Conservation (phyloP, 75 land plant species). For the Pinus albicaulis region DNA sequence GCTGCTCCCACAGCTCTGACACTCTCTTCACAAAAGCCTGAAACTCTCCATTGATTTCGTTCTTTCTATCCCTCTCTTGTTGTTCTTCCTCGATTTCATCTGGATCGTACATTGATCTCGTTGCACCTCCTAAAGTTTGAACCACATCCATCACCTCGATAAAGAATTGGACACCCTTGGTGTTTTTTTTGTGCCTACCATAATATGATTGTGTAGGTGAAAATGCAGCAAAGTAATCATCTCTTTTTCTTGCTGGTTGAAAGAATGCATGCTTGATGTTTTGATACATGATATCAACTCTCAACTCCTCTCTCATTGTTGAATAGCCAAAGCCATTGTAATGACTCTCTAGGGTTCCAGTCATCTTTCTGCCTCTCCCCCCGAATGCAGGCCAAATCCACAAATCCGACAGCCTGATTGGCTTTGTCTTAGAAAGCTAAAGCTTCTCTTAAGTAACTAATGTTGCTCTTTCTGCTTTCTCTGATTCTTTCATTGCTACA, state of each 20-base stretch:
- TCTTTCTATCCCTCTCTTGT: constrained; percentile 83
- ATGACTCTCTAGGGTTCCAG: constrained; percentile 79
- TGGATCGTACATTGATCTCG: constrained; percentile 80
- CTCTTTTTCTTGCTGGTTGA: constrained; percentile 91
- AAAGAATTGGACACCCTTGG: constrained; percentile 86
- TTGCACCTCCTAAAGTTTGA: constrained; percentile 83
- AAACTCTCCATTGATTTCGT: constrained; percentile 83
- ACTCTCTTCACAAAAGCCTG: constrained; percentile 81
- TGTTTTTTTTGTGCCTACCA: constrained; percentile 99
- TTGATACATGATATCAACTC: constrained; percentile 74
- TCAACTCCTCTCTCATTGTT: constrained; percentile 73
- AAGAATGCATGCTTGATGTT: constrained; percentile 96
- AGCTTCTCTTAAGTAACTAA: constrained; percentile 90
- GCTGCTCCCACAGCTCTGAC: constrained; percentile 80
- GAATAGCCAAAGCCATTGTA: constrained; percentile 81
- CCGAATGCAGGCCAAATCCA: constrained; percentile 89
- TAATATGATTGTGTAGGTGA: constrained; percentile 86
- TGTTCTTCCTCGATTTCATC: constrained; percentile 97
- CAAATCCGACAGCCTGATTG: constrained; percentile 68
- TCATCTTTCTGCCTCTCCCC: constrained; percentile 74
- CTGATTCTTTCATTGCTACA: constrained; percentile 82
- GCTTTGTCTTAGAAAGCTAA: constrained; percentile 66
- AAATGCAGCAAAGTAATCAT: constrained; percentile 94
- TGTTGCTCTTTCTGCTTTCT: constrained; percentile 95
- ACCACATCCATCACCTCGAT: constrained; percentile 90